Evolutionary conservation across 2,329 filamentous ascomycete genomes (phyloP), one percentile per base, ranked within the genome.

Genomic region (Aspergillus versicolor): DNA sequence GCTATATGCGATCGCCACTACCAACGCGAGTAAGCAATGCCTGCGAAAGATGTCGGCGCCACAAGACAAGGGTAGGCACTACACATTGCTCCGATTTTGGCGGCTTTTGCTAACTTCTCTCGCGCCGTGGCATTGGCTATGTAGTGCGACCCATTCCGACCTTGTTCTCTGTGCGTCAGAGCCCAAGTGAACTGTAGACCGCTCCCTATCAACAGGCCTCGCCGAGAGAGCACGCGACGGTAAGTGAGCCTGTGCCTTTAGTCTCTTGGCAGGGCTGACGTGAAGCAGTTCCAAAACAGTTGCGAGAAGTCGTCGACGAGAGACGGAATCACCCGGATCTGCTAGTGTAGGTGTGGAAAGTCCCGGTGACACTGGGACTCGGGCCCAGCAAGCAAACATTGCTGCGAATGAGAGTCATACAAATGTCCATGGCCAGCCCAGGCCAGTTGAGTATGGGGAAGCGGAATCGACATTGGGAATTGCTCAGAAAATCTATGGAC

Each of bases 391-490:
- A 27, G n/a, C 24, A 21, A 21, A 43, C 13, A 19, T 3, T 12
- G 11, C 22, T 22, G 13, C 9, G 8, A 21, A 49, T n/a, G 17
- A 48, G 27, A 17, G 17, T 11, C 15, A 50, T 17, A 17, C 32
- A 38, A 52, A 53, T n/a, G n/a, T 22, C 21, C 38, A 34, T 24
- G 44, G n/a, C 15, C n/a, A 52, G 13, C 46, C 22, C 8, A 40
- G 59, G 7, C 41, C 61, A 15, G 34, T 63, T n/a, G 60, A 64
- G 30, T 69, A 61, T 8, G 63, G 63, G 6, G 70, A 73, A 58
- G 67, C 67, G 3, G 68, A 75, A 37, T 75, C 72, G 6, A 71
- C 72, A 0, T 67, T 74, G 59, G 70, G 69, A 8, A 72, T 75
- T 37, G 67, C 72, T 13, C 67, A 65, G 21, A 71, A 67, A 48